Evolutionary conservation across 495 filamentous ascomycete genomes (phyloP).

Genomic region (Penicillium chermesinum): DNA sequence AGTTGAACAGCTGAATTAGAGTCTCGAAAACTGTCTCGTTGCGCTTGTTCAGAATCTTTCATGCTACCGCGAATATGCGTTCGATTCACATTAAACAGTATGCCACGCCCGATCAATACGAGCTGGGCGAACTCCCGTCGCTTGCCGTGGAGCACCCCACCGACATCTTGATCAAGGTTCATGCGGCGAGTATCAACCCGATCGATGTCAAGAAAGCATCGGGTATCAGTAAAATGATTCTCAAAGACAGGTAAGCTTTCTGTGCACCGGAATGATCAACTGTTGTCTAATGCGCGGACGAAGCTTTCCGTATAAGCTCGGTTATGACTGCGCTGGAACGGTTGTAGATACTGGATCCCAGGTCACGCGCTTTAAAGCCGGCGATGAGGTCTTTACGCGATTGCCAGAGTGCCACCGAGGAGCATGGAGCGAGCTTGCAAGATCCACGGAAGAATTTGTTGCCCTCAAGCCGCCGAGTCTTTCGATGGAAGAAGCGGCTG

Average conservation of each 20-base stretch:
- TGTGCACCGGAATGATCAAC: neutral
- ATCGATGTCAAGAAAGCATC: constrained; percentile 46
- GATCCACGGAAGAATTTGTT: constrained; percentile 30
- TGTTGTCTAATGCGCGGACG: neutral
- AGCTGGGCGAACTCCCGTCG: constrained; percentile 36
- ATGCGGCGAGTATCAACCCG: constrained; percentile 46
- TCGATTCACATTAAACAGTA: constrained; percentile 40
- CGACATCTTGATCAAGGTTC: constrained; percentile 47
- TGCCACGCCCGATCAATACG: constrained; percentile 37
- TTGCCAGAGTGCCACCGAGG: constrained; percentile 26
- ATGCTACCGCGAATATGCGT: too few relatives aligned
- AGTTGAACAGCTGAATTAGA: neutral
- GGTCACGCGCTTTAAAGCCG: constrained; percentile 40
- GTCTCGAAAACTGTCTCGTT: too few relatives aligned
- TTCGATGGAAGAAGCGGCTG: constrained; percentile 38
- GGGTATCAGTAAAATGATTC: constrained; percentile 24
- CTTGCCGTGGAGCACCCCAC: constrained; percentile 34
- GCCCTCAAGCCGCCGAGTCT: constrained; percentile 34
- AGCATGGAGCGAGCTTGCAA: constrained; percentile 35
- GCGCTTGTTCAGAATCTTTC: too few relatives aligned
- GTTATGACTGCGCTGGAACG: constrained; percentile 43
- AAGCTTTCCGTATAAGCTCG: constrained; percentile 39
- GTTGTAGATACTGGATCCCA: constrained; percentile 39
- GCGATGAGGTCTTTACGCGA: constrained; percentile 48
- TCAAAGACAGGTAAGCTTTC: constrained; percentile 21